phyloP scores from a whole-genome alignment of 805 yeast species.

The Cyberlindnera americana region DNA sequence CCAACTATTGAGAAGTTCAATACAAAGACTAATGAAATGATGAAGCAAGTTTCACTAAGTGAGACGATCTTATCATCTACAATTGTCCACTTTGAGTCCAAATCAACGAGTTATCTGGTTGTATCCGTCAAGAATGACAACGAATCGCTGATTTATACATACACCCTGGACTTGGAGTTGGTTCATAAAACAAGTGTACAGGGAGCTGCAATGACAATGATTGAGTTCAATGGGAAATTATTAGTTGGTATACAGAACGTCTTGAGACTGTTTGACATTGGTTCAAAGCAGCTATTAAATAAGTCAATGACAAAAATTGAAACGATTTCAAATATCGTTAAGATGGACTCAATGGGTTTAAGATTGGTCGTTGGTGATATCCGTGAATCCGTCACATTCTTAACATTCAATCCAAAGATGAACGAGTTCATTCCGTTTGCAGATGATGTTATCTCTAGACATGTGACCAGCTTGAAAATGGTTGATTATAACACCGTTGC shows the following conservation, averaged over 20 bases:
- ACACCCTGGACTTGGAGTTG: slow-evolving; percentile 40
- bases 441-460: slow-evolving; percentile 67
- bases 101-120: slow-evolving; percentile 34
- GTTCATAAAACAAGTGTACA: slow-evolving; percentile 61
- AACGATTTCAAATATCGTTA: slow-evolving; percentile 46
- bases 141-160: slow-evolving; percentile 24
- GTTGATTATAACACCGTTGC: slow-evolving; percentile 75
- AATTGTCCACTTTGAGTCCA: slow-evolving; percentile 25
- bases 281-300: slow-evolving; percentile 72
- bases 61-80: slow-evolving; percentile 16
- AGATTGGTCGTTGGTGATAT: slow-evolving; percentile 72
- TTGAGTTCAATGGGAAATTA: slow-evolving; percentile 54
- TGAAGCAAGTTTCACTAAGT: slow-evolving; percentile 2
- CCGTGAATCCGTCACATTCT: slow-evolving; percentile 57
- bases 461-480: slow-evolving; percentile 53
- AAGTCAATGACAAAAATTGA: slow-evolving; percentile 51
- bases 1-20: slow-evolving; percentile 18
- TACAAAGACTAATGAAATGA: slow-evolving; percentile 12
- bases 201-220: slow-evolving; percentile 44
- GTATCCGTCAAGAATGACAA: slow-evolving; percentile 38
- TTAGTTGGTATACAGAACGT: slow-evolving; percentile 53
- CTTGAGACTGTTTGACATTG: slow-evolving; percentile 66
- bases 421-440: slow-evolving; percentile 59
- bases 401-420: slow-evolving; percentile 44
- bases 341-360: slow-evolving; percentile 47